phyloP scores from a whole-genome alignment of 129 eudicot species.

The Arctium lappa region DNA sequence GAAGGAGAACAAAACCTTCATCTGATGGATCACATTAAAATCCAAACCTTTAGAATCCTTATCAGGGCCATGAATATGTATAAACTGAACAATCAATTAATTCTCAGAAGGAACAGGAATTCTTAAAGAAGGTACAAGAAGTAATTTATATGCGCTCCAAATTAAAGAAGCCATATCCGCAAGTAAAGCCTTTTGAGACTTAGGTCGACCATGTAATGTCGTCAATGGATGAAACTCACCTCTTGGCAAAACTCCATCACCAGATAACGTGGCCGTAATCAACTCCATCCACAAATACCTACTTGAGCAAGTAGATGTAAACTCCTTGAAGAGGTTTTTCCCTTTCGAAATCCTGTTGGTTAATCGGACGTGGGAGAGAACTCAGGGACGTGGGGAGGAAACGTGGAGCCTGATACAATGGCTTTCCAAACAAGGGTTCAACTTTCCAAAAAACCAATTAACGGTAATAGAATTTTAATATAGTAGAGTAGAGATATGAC shows the following conservation, averaged over 20 bases:
- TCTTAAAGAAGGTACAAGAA: slow-evolving; percentile 79
- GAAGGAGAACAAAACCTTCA: too few species aligned
- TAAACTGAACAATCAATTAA: slow-evolving; percentile 60
- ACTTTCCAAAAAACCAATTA: too few species aligned
- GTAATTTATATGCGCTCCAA: slow-evolving; percentile 88
- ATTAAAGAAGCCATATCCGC: slow-evolving; percentile 54
- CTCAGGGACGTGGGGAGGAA: too few species aligned
- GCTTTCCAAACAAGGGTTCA: too few species aligned
- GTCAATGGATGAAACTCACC: slow-evolving; percentile 85
- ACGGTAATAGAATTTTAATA: too few species aligned
- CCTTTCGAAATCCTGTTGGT: slow-evolving; percentile 44
- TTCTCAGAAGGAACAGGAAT: slow-evolving; percentile 81
- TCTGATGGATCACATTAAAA: too few species aligned
- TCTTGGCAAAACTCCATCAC: slow-evolving; percentile 82
- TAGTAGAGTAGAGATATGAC: too few species aligned
- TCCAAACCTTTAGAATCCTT: too few species aligned
- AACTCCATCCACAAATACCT: slow-evolving; percentile 91
- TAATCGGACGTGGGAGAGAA: not conserved
- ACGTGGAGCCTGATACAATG: too few species aligned
- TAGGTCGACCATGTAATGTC: too few species aligned
- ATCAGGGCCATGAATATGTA: not conserved
- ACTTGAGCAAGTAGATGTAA: slow-evolving; percentile 53
- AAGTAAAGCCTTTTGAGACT: too few species aligned
- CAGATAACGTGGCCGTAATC: slow-evolving; percentile 91
- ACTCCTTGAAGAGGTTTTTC: slow-evolving; percentile 41